Percentiles rank a stretch among this genome's conserved stretches.
phyloP scores from a whole-genome alignment of 768 basidiomycete species.

The Lentinula lateritia region DNA sequence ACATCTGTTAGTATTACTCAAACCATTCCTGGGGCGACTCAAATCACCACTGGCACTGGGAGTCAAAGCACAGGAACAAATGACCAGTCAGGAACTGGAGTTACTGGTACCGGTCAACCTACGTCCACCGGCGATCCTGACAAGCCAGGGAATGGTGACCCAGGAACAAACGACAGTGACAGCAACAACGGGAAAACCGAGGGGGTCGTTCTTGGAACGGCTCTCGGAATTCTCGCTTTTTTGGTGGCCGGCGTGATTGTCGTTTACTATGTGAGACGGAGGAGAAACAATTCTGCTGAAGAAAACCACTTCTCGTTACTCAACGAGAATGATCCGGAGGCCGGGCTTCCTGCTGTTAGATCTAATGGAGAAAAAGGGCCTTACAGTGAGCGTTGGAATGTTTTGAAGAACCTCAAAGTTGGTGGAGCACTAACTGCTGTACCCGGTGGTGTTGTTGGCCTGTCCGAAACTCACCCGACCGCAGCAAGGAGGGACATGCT shows the following conservation, averaged over 20 bases:
- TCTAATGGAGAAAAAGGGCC: constrained; percentile 4
- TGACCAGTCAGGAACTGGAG: constrained; percentile 13
- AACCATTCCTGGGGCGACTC: constrained; percentile 29
- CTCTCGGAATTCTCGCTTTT: constrained; percentile 56
- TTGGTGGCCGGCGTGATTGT: constrained; percentile 34
- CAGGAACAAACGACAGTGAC: constrained; percentile 8
- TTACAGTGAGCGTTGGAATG: background rate
- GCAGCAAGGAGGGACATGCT: constrained; percentile 62
- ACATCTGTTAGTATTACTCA: constrained; percentile 21
- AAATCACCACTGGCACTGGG: constrained; percentile 14
- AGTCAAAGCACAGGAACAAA: background rate
- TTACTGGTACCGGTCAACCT: constrained; percentile 12
- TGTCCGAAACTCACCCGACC: constrained; percentile 15
- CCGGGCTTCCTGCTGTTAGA: constrained; percentile 27
- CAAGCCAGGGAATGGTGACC: constrained; percentile 13
- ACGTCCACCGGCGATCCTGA: constrained; percentile 16
- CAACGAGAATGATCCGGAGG: constrained; percentile 22
- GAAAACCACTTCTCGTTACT: constrained; percentile 26
- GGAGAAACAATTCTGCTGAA: constrained; percentile 13
- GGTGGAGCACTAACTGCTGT: constrained; percentile 26
- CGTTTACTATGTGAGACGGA: constrained; percentile 41
- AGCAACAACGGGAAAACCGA: constrained; percentile 22
- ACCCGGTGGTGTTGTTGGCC: constrained; percentile 8
- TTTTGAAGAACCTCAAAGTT: constrained; percentile 2
- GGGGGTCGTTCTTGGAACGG: constrained; percentile 56